phyloP scores from a whole-genome alignment of 495 filamentous ascomycete genomes.

The Immersiella caudata region DNA sequence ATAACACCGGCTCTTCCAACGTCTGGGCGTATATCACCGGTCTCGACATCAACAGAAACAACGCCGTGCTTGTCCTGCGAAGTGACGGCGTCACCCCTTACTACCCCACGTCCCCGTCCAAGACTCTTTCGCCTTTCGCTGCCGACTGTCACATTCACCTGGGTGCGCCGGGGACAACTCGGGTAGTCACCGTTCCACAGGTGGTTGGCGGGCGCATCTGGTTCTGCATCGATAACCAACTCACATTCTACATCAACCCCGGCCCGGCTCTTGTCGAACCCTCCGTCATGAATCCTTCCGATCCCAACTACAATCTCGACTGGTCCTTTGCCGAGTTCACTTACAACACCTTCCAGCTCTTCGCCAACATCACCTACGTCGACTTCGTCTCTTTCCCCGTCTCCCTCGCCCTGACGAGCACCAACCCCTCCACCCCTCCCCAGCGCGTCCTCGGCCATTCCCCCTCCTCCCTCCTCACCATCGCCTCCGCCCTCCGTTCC shows the following conservation, averaged over 20 bases:
- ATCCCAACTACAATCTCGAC: conserved; percentile 64
- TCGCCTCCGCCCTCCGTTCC: conserved; percentile 55
- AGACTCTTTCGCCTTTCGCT: conserved; percentile 42
- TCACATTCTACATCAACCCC: conserved; percentile 73
- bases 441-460: conserved; percentile 64
- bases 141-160: conserved; percentile 65
- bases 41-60: conserved; percentile 61
- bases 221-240: conserved; percentile 61
- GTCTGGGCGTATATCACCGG: conserved; percentile 76
- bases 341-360: conserved; percentile 66
- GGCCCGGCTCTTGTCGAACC: conserved; percentile 72
- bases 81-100: conserved; percentile 53
- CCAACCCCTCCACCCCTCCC: conserved; percentile 42
- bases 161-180: conserved; percentile 60
- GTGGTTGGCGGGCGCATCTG: conserved; percentile 70
- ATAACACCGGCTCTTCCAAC: conserved; percentile 61
- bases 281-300: conserved; percentile 63
- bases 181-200: conserved; percentile 65
- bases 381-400: conserved; percentile 74
- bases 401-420: conserved; percentile 60
- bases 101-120: conserved; percentile 36
- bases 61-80: conserved; percentile 62
- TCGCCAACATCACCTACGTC: conserved; percentile 74
- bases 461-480: conserved; percentile 55
- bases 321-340: conserved; percentile 81